These are phyloP conservation scores for Aegilops umbellulata DNA, from an alignment of 176 grass and related monocot species.

Conservation along the genomic window DNA sequence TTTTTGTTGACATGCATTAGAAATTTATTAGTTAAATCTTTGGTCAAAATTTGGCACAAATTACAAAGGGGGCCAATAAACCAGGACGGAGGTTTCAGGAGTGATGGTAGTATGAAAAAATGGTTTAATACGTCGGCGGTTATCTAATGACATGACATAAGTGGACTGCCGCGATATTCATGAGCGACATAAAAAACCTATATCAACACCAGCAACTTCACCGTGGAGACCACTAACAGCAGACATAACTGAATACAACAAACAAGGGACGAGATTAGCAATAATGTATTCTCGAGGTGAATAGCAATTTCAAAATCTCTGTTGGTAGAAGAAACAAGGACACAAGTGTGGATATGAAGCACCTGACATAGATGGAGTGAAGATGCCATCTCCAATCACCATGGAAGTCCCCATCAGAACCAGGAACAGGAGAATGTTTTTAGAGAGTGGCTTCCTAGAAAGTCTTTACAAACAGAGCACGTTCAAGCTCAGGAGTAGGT, in stretches of 20 bases:
- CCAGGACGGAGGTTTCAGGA: too few relatives aligned
- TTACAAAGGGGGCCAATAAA: too few relatives aligned
- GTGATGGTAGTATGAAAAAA: too few relatives aligned
- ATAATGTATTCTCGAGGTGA: slow-evolving; percentile 3
- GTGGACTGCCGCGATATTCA: not conserved
- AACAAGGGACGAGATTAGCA: not conserved
- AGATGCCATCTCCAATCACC: slow-evolving; percentile 94
- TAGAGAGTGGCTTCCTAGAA: slow-evolving; percentile 53
- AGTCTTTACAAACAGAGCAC: slow-evolving; percentile 77
- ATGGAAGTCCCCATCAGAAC: slow-evolving; percentile 95
- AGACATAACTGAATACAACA: slow-evolving; percentile 74
- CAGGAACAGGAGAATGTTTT: slow-evolving; percentile 74
- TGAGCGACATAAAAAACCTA: slow-evolving; percentile 35
- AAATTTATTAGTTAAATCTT: too few relatives aligned
- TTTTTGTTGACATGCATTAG: too few relatives aligned
- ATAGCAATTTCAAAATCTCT: not conserved
- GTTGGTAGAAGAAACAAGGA: not conserved
- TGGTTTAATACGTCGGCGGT: not conserved
- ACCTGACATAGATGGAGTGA: slow-evolving; percentile 97
- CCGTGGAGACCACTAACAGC: slow-evolving; percentile 92
- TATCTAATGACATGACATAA: not conserved
- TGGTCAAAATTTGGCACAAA: too few relatives aligned
- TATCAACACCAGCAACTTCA: slow-evolving; percentile 70
- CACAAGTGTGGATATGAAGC: slow-evolving; percentile 7
- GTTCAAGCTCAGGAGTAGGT: slow-evolving; percentile 80